Percentiles rank a stretch among this genome's conserved stretches.
Evolutionary conservation across 306 rosid species (phyloP).

Genomic region (Ormosia emarginata): DNA sequence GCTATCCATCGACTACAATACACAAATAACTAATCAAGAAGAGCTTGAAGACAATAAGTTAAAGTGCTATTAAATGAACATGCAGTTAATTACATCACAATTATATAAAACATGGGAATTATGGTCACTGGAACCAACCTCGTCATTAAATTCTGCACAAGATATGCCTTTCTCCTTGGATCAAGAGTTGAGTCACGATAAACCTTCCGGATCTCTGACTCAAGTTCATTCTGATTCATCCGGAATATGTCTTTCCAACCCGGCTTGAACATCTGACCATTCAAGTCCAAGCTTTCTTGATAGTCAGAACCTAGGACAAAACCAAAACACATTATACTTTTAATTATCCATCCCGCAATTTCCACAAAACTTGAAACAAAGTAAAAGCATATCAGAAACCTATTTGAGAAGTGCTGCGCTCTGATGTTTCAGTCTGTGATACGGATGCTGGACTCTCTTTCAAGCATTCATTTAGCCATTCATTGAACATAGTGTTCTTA

Average conservation of each 20-base stretch:
- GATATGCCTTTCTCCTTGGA: conserved; percentile 97
- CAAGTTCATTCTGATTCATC: conserved; percentile 97
- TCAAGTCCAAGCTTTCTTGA: conserved; percentile 82
- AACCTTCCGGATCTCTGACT: conserved; percentile 95
- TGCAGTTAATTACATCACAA: conserved; percentile 11
- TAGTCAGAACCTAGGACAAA: conserved; percentile 55
- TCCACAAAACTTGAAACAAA: conserved; percentile 16
- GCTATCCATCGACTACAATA: conserved; percentile 95
- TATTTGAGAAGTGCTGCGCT: conserved; percentile 51
- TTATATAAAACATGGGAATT: conserved; percentile 11
- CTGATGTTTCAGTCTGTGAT: conserved; percentile 49
- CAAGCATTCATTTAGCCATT: conserved; percentile 97
- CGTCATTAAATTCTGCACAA: conserved; percentile 98
- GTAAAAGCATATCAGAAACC: conserved; percentile 41
- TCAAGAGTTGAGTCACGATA: conserved; percentile 92
- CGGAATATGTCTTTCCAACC: conserved; percentile 99
- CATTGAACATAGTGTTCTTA: conserved; percentile 98
- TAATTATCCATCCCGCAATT: conserved; percentile 7
- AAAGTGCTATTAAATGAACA: conserved; percentile 15
- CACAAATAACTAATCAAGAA: conserved; percentile 20
- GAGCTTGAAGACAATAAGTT: conserved; percentile 14
- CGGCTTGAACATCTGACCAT: conserved; percentile 97
- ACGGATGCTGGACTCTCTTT: conserved; percentile 72
- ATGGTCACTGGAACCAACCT: conserved; percentile 51
- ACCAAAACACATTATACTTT: conserved; percentile 18